phyloP scores from a whole-genome alignment of 2,329 filamentous ascomycete species.

The Fusarium sp. region DNA sequence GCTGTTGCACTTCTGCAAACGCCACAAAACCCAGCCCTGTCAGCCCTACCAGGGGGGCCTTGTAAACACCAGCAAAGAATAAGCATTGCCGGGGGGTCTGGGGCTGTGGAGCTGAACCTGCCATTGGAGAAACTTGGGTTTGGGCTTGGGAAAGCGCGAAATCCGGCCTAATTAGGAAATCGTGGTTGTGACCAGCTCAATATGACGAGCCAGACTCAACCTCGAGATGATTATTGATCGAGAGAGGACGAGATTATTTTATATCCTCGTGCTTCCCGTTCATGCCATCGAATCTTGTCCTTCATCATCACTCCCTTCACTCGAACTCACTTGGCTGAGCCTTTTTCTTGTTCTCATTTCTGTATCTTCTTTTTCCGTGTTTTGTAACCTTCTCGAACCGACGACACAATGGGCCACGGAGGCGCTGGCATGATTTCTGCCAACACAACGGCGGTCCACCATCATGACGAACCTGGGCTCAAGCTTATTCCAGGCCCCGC shows the following conservation, averaged over 20 bases:
- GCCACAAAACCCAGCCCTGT: not conserved
- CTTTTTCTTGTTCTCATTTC: not conserved
- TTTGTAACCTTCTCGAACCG: not conserved
- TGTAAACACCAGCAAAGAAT: not conserved
- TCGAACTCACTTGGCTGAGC: not conserved
- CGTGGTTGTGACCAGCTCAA: not conserved
- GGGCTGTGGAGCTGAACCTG: not conserved
- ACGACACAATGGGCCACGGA: not conserved
- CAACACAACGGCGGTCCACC: not conserved
- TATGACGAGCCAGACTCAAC: not conserved
- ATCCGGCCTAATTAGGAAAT: not conserved
- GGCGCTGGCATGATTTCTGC: not conserved
- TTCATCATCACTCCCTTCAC: not conserved
- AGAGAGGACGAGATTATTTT: not conserved
- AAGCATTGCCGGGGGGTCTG: not conserved
- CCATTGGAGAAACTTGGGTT: not conserved
- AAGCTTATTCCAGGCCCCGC: not conserved
- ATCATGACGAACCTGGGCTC: not conserved
- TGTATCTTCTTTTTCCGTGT: not conserved
- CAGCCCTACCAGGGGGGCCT: not conserved
- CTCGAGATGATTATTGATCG: not conserved
- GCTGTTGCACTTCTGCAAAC: not conserved
- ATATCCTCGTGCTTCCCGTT: not conserved
- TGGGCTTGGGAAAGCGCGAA: not conserved
- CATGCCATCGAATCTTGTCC: not conserved